phyloP scores from a whole-genome alignment of 208 protist species.

The Giardia muris region DNA sequence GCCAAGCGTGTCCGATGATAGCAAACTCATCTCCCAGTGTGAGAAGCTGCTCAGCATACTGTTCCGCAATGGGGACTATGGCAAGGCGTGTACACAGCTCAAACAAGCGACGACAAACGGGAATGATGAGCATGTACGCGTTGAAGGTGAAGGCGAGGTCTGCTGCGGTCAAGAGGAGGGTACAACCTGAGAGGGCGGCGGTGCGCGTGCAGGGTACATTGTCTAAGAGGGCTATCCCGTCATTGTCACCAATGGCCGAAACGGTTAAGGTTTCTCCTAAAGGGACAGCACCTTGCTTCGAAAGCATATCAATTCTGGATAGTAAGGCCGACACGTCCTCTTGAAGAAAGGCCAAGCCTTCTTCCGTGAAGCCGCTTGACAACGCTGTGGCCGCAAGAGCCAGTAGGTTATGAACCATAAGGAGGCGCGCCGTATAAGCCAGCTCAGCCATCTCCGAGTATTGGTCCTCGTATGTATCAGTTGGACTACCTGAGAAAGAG shows the following conservation, averaged over 20 bases:
- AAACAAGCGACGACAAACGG: background rate
- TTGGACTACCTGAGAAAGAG: background rate
- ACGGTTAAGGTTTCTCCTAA: background rate
- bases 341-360: background rate
- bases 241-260: background rate
- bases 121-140: background rate
- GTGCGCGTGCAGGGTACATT: background rate
- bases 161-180: background rate
- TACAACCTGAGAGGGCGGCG: background rate
- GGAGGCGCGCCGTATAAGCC: background rate
- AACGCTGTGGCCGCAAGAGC: background rate
- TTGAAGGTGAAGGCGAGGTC: background rate
- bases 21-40: background rate
- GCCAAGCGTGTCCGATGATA: background rate
- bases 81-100: background rate
- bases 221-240: background rate
- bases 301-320: background rate
- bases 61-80: background rate
- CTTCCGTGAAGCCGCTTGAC: background rate
- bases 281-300: background rate
- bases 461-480: background rate
- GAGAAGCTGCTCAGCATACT: background rate
- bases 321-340: background rate
- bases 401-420: slow-evolving; percentile 2
- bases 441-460: background rate